These are phyloP conservation scores for Nectriaceae sp. DNA, from an alignment of 2,329 filamentous ascomycete species.

Conservation along the genomic window DNA sequence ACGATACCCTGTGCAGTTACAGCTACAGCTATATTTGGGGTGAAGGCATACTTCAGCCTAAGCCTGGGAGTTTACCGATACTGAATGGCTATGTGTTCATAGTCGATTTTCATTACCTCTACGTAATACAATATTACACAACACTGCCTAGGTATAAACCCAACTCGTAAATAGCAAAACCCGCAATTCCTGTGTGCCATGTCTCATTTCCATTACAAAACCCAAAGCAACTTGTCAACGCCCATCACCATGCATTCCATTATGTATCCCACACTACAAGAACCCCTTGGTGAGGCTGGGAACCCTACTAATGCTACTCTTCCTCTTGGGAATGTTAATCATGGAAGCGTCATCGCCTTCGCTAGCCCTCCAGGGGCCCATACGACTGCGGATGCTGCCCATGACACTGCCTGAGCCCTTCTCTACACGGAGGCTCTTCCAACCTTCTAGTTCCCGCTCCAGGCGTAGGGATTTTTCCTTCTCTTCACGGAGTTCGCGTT, in stretches of 20 bases:
- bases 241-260: conserved; percentile 10
- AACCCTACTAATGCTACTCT: conserved; percentile 63
- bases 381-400: conserved; percentile 40
- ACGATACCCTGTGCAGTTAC: too few species aligned
- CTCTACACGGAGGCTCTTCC: conserved; percentile 75
- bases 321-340: conserved; percentile 63
- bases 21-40: too few species aligned
- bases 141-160: not conserved
- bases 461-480: conserved; percentile 77
- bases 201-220: not conserved
- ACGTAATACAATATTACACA: conserved; percentile 2
- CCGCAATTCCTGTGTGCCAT: not conserved
- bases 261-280: conserved; percentile 46
- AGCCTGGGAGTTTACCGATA: too few species aligned
- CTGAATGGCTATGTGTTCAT: not conserved
- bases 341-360: conserved; percentile 41
- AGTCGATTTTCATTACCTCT: not conserved
- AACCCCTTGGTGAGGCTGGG: conserved; percentile 80
- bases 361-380: conserved; percentile 37
- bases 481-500: conserved; percentile 88
- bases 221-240: not conserved
- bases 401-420: conserved; percentile 53
- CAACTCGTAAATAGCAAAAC: not conserved
- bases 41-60: too few species aligned
- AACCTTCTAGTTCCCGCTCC: conserved; percentile 85